Base-by-base conservation (phyloP, 1,284 basidiomycete genomes). In the Malassezia vespertilionis region DNA sequence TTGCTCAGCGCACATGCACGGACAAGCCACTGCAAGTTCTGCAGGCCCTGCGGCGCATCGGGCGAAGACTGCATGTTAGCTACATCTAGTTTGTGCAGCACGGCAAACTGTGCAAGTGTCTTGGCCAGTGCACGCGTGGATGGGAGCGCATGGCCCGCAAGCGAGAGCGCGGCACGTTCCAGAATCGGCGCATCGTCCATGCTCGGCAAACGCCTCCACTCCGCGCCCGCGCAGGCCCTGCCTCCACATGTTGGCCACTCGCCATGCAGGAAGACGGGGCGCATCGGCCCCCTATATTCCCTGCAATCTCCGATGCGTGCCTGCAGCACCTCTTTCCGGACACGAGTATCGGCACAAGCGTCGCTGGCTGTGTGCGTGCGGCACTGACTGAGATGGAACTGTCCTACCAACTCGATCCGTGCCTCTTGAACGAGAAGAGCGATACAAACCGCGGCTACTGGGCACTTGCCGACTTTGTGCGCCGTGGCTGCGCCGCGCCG, bases 361-460 rank as follows among this genome's bases (percentile, higher is more conserved):
- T 22, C 2, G 20, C 47, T 12, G 22, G 41, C 8, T 48, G 46
- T 33, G 45, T 62, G 3, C 41, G 43, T 10, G 55, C 56, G 3
- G 56, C 61, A 2, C 31, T 64, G 22, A 52, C 54, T 21, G 61
- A 64, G 41, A 62, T 62, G 61, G 52, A 63, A 36, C 28, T 62
- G 26, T 56, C 61, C 31, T 63, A 51, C 45, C 44, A 56, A 15
- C 53, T 67, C 17, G 64, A 67, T 34, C 53, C 58, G 1, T 53
- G 54, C 34, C 35, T 55, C 4, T 47, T 67, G 2, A 57, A 52
- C 17, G 21, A 31, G 10, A 44, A 21, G 56, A 65, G 39, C 44
- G 54, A 4, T 53, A 53, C 23, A 55, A 52, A 11, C 34, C 40
- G 18, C 56, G 44, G 45, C 1, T 40, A 44, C 12, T 46, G 38